A percentile compares a stretch with the other conserved stretches of the same genome.
These are phyloP conservation scores for Rheum nobile DNA, from an alignment of 148 eudicot genomes.

Conservation along the genomic window DNA sequence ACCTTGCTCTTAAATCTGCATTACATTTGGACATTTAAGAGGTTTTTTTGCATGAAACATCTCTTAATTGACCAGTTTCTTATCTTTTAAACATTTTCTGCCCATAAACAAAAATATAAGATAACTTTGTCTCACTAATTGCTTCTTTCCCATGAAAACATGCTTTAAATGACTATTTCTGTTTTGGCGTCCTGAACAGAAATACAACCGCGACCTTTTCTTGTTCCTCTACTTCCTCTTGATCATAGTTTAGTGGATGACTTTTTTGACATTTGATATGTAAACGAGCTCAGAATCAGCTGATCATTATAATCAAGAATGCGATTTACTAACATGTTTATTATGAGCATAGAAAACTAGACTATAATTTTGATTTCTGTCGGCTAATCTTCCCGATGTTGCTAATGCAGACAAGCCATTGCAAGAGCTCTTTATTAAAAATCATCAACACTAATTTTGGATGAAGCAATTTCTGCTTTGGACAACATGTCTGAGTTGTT, in stretches of 20 bases:
- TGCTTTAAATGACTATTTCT: not conserved
- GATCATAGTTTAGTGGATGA: slow-evolving; percentile 72
- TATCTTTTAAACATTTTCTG: not conserved
- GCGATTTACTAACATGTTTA: not conserved
- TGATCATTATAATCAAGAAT: not conserved
- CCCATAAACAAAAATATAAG: not conserved
- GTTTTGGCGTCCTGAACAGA: slow-evolving; percentile 36
- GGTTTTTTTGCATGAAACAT: not conserved
- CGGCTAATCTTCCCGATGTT: not conserved
- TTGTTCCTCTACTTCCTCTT: slow-evolving; percentile 66
- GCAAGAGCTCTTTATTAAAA: slow-evolving; percentile 93
- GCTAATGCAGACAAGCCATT: slow-evolving; percentile 65
- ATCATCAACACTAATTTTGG: slow-evolving; percentile 71
- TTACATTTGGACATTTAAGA: not conserved
- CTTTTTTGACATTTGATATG: slow-evolving; percentile 65
- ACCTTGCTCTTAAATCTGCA: not conserved
- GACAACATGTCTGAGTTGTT: slow-evolving; percentile 81
- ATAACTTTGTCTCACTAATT: not conserved
- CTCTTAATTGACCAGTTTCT: not conserved
- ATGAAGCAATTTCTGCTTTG: slow-evolving; percentile 96
- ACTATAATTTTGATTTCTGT: not conserved
- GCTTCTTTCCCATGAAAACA: not conserved
- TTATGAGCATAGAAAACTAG: not conserved
- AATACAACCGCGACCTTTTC: slow-evolving; percentile 87
- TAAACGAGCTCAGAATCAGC: not conserved